Percentiles rank a stretch among this genome's conserved stretches.
Conservation (phyloP, 805 yeast genomes). For the Candida loeiensis region DNA sequence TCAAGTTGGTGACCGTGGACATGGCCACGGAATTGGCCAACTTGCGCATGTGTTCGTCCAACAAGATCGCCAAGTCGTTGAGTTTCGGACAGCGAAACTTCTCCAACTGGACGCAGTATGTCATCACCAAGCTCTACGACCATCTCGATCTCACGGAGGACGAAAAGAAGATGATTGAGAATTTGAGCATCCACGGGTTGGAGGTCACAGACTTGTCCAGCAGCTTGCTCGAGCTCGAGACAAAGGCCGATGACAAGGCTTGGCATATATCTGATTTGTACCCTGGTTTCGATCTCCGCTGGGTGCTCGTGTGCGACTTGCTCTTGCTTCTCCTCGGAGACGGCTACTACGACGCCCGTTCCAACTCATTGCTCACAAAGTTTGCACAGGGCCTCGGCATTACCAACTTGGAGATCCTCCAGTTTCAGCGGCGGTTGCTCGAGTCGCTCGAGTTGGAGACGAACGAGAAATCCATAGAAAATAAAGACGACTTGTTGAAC, state of each 20-base stretch:
- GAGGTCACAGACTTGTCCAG: slow-evolving; percentile 66
- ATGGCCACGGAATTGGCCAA: slow-evolving; percentile 78
- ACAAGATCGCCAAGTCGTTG: slow-evolving; percentile 55
- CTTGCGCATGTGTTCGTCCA: slow-evolving; percentile 48
- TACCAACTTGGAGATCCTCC: slow-evolving; percentile 64
- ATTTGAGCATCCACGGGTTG: slow-evolving; percentile 78
- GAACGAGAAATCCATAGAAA: slow-evolving; percentile 49
- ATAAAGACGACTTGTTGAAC: slow-evolving; percentile 69
- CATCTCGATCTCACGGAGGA: slow-evolving; percentile 77
- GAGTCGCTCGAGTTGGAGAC: slow-evolving; percentile 83
- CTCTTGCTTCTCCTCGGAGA: slow-evolving; percentile 77
- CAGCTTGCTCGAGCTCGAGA: slow-evolving; percentile 40
- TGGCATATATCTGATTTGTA: slow-evolving; percentile 12
- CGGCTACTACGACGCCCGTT: slow-evolving; percentile 84
- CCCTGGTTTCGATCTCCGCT: slow-evolving; percentile 60
- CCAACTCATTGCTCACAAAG: slow-evolving; percentile 68
- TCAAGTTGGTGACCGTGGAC: slow-evolving; percentile 69
- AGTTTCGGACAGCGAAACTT: slow-evolving; percentile 70
- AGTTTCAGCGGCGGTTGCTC: slow-evolving; percentile 86
- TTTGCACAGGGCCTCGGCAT: slow-evolving; percentile 66
- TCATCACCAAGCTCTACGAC: slow-evolving; percentile 67
- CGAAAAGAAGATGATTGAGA: slow-evolving; percentile 85
- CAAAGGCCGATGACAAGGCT: neutral
- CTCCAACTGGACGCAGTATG: slow-evolving; percentile 78
- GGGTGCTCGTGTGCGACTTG: slow-evolving; percentile 93